These are phyloP conservation scores for Hippophae gyantsensis DNA, from an alignment of 306 rosid species.

Conservation along the genomic window DNA sequence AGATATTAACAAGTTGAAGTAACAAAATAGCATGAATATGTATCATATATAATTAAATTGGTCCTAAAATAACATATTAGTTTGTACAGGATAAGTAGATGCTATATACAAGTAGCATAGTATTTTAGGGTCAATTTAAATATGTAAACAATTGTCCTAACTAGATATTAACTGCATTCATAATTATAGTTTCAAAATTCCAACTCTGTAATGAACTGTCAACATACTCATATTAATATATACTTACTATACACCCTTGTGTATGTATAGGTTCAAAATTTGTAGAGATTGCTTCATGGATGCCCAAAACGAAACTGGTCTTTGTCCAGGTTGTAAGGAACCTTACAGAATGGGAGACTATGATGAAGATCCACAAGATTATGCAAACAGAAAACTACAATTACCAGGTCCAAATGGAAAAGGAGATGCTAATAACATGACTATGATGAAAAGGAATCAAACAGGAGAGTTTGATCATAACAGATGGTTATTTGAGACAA, in stretches of 20 bases:
- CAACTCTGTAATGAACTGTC: no score
- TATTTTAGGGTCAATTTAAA: no score
- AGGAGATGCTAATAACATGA: slow-evolving; percentile 49
- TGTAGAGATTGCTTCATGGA: slow-evolving; percentile 82
- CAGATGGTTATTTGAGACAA: slow-evolving; percentile 76
- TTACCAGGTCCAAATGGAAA: slow-evolving; percentile 52
- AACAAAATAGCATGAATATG: no score
- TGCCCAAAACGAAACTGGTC: slow-evolving; percentile 54
- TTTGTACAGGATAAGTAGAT: no score
- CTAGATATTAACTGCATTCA: no score
- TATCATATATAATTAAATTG: no score
- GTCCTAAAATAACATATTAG: no score
- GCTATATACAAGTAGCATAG: no score
- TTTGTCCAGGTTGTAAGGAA: slow-evolving; percentile 91
- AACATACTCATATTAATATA: no score
- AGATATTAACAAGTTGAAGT: no score
- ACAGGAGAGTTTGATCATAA: slow-evolving; percentile 87
- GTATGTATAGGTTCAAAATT: slow-evolving; percentile 56
- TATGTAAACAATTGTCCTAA: no score
- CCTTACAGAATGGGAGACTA: slow-evolving; percentile 44
- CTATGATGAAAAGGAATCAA: slow-evolving; percentile 75
- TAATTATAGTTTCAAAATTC: no score
- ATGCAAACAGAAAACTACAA: slow-evolving; percentile 36
- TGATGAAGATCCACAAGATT: slow-evolving; percentile 39
- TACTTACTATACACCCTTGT: background rate